Evolutionary conservation across 805 yeast species (phyloP).

Genomic region (Candida maesae): DNA sequence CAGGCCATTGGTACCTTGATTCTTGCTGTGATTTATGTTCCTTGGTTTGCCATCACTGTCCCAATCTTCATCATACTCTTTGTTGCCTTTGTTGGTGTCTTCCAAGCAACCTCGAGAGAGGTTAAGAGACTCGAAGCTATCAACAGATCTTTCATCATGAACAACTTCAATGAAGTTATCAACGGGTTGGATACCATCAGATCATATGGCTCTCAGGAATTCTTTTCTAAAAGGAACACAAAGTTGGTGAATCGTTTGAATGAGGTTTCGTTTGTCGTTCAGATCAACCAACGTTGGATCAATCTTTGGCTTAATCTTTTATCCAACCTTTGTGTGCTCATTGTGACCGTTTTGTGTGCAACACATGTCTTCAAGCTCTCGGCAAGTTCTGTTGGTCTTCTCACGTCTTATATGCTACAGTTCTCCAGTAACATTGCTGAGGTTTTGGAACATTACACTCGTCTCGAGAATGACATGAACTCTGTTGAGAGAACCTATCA

Average conservation of each 20-base stretch:
- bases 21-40: slow-evolving; percentile 62
- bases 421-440: slow-evolving; percentile 33
- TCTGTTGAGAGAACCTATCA: slow-evolving; percentile 67
- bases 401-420: slow-evolving; percentile 55
- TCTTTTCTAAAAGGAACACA: slow-evolving; percentile 45
- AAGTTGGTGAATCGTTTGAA: slow-evolving; percentile 55
- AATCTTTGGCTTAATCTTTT: slow-evolving; percentile 51
- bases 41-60: slow-evolving; percentile 67
- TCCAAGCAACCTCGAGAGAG: slow-evolving; percentile 71
- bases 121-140: slow-evolving; percentile 73
- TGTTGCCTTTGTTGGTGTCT: slow-evolving; percentile 44
- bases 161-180: slow-evolving; percentile 66
- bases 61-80: slow-evolving; percentile 45
- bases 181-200: slow-evolving; percentile 62
- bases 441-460: slow-evolving; percentile 52
- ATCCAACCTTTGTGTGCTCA: slow-evolving; percentile 45
- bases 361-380: slow-evolving; percentile 51
- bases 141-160: slow-evolving; percentile 63
- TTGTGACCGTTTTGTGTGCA: slow-evolving; percentile 56
- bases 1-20: slow-evolving; percentile 54
- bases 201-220: slow-evolving; percentile 42
- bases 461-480: slow-evolving; percentile 69
- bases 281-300: slow-evolving; percentile 69
- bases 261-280: slow-evolving; percentile 56
- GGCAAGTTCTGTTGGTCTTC: slow-evolving; percentile 63